Evolutionary conservation across 164 flowering plant genomes (phyloP), one percentile per base, ranked within the genome.

Genomic region (Magnolia kwangsiensis): DNA sequence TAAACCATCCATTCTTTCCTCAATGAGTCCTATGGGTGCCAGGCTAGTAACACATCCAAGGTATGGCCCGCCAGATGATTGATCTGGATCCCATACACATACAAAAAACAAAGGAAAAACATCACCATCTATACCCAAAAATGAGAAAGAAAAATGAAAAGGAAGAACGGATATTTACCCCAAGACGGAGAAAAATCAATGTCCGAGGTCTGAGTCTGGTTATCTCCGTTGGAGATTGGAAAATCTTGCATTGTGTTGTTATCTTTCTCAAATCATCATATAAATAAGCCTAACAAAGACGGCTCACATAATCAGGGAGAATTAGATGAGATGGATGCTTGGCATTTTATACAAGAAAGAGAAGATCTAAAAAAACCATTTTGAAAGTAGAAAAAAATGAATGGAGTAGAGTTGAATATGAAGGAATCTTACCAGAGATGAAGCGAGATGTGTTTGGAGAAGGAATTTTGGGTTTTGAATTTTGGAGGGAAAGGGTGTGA

Each of bases 141-240:
- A 37, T 37, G 45, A 37, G 4, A 55, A 55, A 55, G 8, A 55
- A 55, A 55, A 16, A 13, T 16, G 61, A 11, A 16, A 55, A 11
- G 61, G 61, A 55, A 16, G 10, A 16, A 3, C 14, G 61, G 19
- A 16, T 55, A 13, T 55, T 55, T 55, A 55, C 61, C 61, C 10
- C 51, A 63, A 4, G 72, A 66, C 0, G 75, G 67, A 10, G 81
- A 75, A 3, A 72, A 79, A 55, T 67, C 78, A 55, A 77, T 64
- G 49, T 67, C 72, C 50, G 73, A 9, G 8, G 16, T 21, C 66
- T 75, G 81, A n/a, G 77, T 71, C 13, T 51, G 74, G 7, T 45
- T 18, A 61, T 77, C 79, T 19, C 58, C 66, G 23, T 11, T 49
- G 45, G 68, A 37, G 13, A 7, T 67, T 27, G 70, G 24, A 67